Evolutionary conservation across 768 basidiomycete genomes (phyloP).

Genomic region (Mycena kentingensis): DNA sequence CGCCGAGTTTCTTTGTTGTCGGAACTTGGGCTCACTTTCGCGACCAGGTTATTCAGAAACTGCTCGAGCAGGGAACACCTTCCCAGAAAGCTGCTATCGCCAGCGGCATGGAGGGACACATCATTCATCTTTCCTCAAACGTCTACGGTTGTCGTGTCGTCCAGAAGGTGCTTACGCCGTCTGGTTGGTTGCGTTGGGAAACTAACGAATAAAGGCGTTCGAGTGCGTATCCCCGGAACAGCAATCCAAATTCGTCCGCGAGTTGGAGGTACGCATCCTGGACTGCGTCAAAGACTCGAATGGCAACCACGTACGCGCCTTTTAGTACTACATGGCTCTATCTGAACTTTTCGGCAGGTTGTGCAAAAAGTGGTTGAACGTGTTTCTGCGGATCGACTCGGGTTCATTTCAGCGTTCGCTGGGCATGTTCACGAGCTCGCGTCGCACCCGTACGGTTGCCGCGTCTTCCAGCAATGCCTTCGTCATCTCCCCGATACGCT

Average conservation of each 20-base stretch:
- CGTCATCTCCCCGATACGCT: conserved; percentile 76
- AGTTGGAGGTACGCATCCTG: conserved; percentile 78
- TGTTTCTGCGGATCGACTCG: conserved; percentile 73
- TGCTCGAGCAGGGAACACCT: conserved; percentile 84
- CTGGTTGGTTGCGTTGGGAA: background rate
- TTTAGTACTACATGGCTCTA: background rate
- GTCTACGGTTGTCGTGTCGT: conserved; percentile 98
- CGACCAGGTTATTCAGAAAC: conserved; percentile 84
- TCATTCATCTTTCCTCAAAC: conserved; percentile 77
- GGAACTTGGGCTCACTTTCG: conserved; percentile 3
- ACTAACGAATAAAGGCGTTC: conserved; percentile 59
- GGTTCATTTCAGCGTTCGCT: conserved; percentile 73
- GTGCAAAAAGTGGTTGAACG: conserved; percentile 88
- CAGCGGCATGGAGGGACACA: conserved; percentile 73
- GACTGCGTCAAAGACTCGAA: conserved; percentile 89
- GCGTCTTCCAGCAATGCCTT: conserved; percentile 91
- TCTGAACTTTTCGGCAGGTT: conserved; percentile 47
- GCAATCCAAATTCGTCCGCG: conserved; percentile 71
- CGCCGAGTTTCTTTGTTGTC: conserved; percentile 28
- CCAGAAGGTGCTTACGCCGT: conserved; percentile 67
- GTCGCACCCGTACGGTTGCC: conserved; percentile 90
- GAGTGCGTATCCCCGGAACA: conserved; percentile 81
- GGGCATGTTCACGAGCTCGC: conserved; percentile 81
- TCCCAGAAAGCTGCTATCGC: conserved; percentile 72
- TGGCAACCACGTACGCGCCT: conserved; percentile 85